These are phyloP conservation scores for Centrapalus pauciflorus DNA, from an alignment of 129 eudicot genomes.

Conservation along the genomic window DNA sequence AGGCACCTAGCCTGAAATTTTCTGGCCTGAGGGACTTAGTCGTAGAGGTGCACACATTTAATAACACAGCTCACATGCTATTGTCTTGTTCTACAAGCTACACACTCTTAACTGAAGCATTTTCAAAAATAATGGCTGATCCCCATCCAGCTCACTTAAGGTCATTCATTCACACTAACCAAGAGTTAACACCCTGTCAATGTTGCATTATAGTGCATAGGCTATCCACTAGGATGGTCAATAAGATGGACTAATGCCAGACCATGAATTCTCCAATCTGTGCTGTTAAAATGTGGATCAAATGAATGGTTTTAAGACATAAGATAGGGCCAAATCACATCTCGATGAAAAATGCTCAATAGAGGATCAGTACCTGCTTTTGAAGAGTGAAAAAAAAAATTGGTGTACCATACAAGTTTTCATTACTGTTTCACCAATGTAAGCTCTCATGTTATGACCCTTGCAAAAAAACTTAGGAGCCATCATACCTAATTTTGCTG, in stretches of 20 bases:
- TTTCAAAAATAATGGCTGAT: neutral
- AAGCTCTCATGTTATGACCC: neutral
- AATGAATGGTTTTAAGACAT: neutral
- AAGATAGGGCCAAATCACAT: neutral
- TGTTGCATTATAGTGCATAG: neutral
- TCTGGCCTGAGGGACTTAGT: no score
- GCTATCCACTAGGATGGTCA: neutral
- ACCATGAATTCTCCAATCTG: neutral
- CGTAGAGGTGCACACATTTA: no score
- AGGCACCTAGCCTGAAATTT: no score
- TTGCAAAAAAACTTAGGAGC: neutral
- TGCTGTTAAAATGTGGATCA: neutral
- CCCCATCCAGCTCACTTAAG: neutral
- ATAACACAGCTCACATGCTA: neutral
- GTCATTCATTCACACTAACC: neutral
- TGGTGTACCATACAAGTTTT: neutral
- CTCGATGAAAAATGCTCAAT: neutral
- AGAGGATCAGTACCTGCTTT: neutral
- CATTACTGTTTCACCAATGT: neutral
- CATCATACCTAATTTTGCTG: constrained; percentile 9
- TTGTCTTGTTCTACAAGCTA: neutral
- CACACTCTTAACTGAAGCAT: neutral
- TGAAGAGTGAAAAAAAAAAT: neutral
- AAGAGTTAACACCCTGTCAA: neutral
- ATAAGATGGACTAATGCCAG: neutral